Percentiles rank a stretch among this genome's conserved stretches.
Evolutionary conservation across 148 eudicot species (phyloP).

Genomic region (Euryodendron excelsum): DNA sequence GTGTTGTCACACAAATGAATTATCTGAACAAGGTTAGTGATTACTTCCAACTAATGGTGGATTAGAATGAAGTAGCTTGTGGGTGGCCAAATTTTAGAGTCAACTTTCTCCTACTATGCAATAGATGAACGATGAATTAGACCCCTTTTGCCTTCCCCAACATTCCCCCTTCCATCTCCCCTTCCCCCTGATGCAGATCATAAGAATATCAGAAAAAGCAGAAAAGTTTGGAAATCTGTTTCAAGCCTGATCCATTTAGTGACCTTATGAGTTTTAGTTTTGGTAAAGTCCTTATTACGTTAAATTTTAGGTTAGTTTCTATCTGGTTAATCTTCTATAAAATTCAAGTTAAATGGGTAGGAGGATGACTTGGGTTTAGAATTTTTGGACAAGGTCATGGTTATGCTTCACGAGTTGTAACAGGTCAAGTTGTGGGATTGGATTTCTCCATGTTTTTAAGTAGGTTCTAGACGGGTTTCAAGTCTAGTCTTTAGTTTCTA

Average conservation of each 20-base stretch:
- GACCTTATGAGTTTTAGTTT: neutral
- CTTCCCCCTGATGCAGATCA: neutral
- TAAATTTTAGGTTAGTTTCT: neutral
- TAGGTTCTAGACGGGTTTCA: neutral
- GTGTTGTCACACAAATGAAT: conserved; percentile 64
- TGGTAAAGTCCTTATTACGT: neutral
- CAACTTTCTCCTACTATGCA: neutral
- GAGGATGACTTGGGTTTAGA: too few relatives aligned
- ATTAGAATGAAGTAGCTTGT: neutral
- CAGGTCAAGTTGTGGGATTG: neutral
- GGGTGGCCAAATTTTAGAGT: neutral
- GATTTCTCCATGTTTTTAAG: neutral
- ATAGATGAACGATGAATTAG: neutral
- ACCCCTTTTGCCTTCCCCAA: neutral
- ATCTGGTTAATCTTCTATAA: neutral
- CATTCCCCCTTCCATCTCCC: neutral
- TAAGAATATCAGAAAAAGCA: neutral
- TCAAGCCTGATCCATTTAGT: neutral
- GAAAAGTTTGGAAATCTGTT: neutral
- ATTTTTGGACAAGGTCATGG: neutral
- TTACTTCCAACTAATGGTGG: neutral
- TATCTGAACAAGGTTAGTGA: conserved; percentile 67
- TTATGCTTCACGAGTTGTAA: neutral
- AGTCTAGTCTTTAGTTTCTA: too few relatives aligned
- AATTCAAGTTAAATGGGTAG: neutral